phyloP scores from a whole-genome alignment of 495 filamentous ascomycete genomes.

The Xylaria venustula region DNA sequence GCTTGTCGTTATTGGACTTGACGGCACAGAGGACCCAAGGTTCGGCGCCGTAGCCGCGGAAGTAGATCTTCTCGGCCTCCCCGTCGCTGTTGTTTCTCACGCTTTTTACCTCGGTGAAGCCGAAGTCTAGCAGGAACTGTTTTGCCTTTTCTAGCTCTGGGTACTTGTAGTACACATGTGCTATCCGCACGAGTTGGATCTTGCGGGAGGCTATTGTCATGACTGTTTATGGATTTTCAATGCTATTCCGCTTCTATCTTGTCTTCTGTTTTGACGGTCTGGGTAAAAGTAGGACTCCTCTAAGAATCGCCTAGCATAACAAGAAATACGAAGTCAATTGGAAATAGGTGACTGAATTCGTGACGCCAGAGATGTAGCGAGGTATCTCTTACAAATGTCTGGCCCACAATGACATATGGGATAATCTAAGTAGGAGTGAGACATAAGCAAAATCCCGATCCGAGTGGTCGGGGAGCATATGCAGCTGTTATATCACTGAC shows the following conservation, averaged over 20 bases:
- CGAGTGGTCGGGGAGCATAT: too few species aligned
- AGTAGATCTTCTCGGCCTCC: constrained; percentile 45
- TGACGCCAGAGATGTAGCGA: too few species aligned
- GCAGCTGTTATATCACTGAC: neutral
- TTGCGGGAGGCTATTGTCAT: constrained; percentile 28
- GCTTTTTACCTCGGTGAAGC: constrained; percentile 47
- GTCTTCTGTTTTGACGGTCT: neutral
- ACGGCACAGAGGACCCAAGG: constrained; percentile 55
- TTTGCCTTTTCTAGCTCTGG: constrained; percentile 45
- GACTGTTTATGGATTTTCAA: neutral
- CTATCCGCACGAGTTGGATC: constrained; percentile 53
- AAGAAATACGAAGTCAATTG: too few species aligned
- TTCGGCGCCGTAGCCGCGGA: constrained; percentile 59
- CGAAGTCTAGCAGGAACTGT: constrained; percentile 57
- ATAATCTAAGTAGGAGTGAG: too few species aligned
- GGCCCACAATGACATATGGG: too few species aligned
- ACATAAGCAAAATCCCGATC: too few species aligned
- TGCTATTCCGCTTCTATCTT: too few species aligned
- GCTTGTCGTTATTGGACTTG: constrained; percentile 45
- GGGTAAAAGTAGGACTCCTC: too few species aligned
- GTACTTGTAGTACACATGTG: constrained; percentile 60
- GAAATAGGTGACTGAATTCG: too few species aligned
- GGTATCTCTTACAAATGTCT: too few species aligned
- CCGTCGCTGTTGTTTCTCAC: constrained; percentile 31
- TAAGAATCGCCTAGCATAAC: too few species aligned